phyloP scores from a whole-genome alignment of 805 yeast genomes.

The Zygosaccharomyces siamensis region DNA sequence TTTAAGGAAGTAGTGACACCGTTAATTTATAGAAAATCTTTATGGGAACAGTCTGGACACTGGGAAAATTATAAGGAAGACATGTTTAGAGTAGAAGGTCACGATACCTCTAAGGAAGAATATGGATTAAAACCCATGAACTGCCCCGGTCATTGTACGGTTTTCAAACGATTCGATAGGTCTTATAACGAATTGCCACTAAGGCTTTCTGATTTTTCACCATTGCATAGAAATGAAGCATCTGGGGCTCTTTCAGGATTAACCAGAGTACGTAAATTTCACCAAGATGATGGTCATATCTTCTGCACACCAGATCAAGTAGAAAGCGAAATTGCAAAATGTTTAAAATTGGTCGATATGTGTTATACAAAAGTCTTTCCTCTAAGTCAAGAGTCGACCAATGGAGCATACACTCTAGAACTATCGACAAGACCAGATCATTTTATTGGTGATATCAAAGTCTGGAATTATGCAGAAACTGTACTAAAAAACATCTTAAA shows the following conservation, averaged over 20 bases:
- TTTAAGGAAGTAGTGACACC: conserved; percentile 94
- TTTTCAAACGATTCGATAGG: conserved; percentile 69
- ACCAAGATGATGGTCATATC: conserved; percentile 97
- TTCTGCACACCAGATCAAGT: conserved; percentile 82
- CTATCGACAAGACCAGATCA: conserved; percentile 83
- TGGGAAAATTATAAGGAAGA: conserved; percentile 94
- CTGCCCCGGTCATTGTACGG: conserved; percentile 91
- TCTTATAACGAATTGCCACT: conserved; percentile 85
- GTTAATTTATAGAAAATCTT: conserved; percentile 68
- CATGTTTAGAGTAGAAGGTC: conserved; percentile 82
- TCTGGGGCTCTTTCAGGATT: conserved; percentile 91
- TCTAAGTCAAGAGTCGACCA: conserved; percentile 19
- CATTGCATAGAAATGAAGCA: conserved; percentile 90
- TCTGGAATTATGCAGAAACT: conserved; percentile 81
- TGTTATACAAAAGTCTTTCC: conserved; percentile 61
- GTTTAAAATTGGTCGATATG: conserved; percentile 67
- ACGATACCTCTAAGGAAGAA: conserved; percentile 37
- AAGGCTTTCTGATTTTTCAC: conserved; percentile 81
- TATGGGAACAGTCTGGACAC: conserved; percentile 93
- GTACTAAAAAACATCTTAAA: conserved; percentile 59
- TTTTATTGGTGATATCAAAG: conserved; percentile 67
- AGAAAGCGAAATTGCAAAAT: conserved; percentile 61
- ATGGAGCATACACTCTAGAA: conserved; percentile 53
- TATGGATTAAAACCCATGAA: conserved; percentile 94
- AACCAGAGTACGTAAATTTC: conserved; percentile 90